These are phyloP conservation scores for Crithidia expoeki DNA, from an alignment of 208 protist genomes.

Conservation along the genomic window DNA sequence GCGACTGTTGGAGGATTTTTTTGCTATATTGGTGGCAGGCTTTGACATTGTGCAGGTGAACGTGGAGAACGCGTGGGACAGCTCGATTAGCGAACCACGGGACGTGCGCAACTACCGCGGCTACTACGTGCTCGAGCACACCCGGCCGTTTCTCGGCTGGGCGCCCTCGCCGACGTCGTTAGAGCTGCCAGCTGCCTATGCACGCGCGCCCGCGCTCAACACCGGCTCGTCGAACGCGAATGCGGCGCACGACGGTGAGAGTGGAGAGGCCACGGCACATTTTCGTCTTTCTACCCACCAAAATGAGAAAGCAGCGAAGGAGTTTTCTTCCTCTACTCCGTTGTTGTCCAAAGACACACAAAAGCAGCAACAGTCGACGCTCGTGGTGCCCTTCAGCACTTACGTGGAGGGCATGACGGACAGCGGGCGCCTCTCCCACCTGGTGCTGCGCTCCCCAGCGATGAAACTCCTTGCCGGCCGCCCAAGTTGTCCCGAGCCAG, in stretches of 20 bases:
- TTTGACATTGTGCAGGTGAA: constrained; percentile 75
- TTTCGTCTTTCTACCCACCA: background rate
- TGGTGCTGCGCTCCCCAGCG: constrained; percentile 58
- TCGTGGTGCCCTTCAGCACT: constrained; percentile 56
- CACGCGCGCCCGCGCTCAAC: too few relatives aligned
- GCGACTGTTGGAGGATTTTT: constrained; percentile 68
- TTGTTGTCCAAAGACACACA: background rate
- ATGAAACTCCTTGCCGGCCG: constrained; percentile 21
- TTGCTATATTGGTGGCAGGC: constrained; percentile 55
- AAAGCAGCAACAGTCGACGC: background rate
- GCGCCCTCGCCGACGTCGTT: constrained; percentile 26
- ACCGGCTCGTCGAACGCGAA: too few relatives aligned
- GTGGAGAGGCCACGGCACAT: background rate
- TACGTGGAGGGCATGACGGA: constrained; percentile 48
- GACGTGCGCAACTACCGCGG: constrained; percentile 57
- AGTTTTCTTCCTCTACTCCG: background rate
- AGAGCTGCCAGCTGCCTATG: background rate
- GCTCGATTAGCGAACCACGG: constrained; percentile 12
- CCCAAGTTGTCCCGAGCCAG: constrained; percentile 32
- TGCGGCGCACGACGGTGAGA: background rate
- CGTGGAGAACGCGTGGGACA: constrained; percentile 32
- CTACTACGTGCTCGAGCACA: constrained; percentile 62
- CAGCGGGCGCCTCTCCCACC: constrained; percentile 46
- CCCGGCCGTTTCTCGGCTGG: constrained; percentile 80
- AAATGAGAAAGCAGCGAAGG: background rate